Conservation (phyloP, 805 yeast genomes). For the Teunomyces funiuensis region DNA sequence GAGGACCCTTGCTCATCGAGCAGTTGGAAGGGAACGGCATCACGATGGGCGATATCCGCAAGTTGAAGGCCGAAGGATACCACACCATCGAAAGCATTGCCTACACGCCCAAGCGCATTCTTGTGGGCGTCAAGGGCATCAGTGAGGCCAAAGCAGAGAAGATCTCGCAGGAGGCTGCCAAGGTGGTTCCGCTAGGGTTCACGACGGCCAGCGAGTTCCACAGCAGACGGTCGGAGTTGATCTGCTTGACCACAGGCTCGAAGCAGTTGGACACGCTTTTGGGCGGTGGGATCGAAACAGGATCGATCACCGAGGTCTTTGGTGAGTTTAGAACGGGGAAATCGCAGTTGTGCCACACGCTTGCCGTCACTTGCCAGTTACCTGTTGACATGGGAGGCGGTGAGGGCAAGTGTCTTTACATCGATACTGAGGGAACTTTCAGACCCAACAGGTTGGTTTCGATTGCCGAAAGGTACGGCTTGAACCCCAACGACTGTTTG, state of each 20-base stretch:
- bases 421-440: constrained; percentile 97
- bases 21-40: constrained; percentile 83
- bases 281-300: constrained; percentile 98
- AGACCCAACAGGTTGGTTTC: constrained; percentile 88
- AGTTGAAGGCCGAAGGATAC: constrained; percentile 77
- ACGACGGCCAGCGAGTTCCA: constrained; percentile 96
- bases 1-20: constrained; percentile 56
- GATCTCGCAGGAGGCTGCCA: constrained; percentile 77
- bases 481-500: constrained; percentile 90
- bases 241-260: constrained; percentile 93
- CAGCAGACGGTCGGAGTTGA: constrained; percentile 82
- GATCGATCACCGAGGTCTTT: constrained; percentile 92
- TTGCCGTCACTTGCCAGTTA: constrained; percentile 94
- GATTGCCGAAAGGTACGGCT: constrained; percentile 87
- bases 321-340: constrained; percentile 98
- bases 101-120: constrained; percentile 81
- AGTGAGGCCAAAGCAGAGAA: constrained; percentile 94
- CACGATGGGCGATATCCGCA: constrained; percentile 71
- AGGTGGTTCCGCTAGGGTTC: constrained; percentile 91
- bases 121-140: constrained; percentile 82
- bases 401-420: constrained; percentile 93
- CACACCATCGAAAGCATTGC: constrained; percentile 93
- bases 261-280: constrained; percentile 87
- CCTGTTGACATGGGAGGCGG: constrained; percentile 98
- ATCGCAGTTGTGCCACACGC: constrained; percentile 93